These are phyloP conservation scores for Daldinia sp. DNA, from an alignment of 2,329 filamentous ascomycete genomes.

Conservation along the genomic window DNA sequence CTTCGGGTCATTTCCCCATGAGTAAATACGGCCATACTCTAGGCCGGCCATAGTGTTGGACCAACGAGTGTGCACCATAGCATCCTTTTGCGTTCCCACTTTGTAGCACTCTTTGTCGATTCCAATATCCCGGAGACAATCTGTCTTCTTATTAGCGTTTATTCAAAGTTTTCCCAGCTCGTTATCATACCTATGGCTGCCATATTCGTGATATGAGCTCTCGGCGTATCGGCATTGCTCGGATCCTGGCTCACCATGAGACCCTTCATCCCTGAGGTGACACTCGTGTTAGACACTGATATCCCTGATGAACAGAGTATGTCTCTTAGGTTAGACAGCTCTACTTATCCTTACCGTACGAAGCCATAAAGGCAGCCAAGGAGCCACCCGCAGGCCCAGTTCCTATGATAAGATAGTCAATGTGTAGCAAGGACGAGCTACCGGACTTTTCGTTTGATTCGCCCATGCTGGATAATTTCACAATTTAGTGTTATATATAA, in stretches of 20 bases:
- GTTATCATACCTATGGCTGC: not conserved
- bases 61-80: constrained; percentile 1
- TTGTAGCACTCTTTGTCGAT: not conserved
- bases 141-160: not conserved
- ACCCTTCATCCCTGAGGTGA: not conserved
- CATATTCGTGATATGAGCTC: constrained; percentile 1
- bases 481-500: not conserved
- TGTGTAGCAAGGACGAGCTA: not conserved
- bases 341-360: not conserved
- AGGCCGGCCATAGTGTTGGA: not conserved
- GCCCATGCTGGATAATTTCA: not conserved
- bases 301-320: not conserved
- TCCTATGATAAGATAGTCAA: constrained; percentile 5
- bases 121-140: constrained; percentile 1
- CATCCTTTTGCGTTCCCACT: not conserved
- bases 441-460: not conserved
- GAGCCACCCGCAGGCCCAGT: not conserved
- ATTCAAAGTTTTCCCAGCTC: not conserved
- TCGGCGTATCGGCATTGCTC: constrained; percentile 3
- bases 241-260: not conserved
- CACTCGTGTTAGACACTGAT: not conserved
- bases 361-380: constrained; percentile 4
- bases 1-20: constrained; percentile 4
- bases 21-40: not conserved
- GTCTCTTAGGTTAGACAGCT: too few relatives aligned